These are phyloP conservation scores for Schwanniomyces occidentalis DNA, from an alignment of 805 yeast species.

Conservation along the genomic window DNA sequence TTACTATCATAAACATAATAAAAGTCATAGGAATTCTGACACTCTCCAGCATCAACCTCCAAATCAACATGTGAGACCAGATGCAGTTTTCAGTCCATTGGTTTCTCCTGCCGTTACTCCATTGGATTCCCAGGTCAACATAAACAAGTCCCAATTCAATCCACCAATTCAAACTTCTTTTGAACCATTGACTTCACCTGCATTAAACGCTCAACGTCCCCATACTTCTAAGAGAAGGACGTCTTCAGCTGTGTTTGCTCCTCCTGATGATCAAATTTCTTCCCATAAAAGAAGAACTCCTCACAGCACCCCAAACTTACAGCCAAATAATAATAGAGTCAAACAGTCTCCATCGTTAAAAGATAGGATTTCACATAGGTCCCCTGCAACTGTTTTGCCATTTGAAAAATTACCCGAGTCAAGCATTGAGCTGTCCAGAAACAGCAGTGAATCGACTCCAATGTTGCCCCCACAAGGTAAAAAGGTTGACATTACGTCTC, in stretches of 20 bases:
- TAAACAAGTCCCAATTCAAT: conserved; percentile 14
- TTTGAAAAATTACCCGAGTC: conserved; percentile 35
- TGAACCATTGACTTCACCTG: conserved; percentile 68
- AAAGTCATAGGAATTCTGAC: conserved; percentile 7
- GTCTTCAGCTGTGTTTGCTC: conserved; percentile 32
- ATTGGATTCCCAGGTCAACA: conserved; percentile 37
- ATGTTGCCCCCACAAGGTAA: conserved; percentile 42
- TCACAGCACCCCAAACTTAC: conserved; percentile 43
- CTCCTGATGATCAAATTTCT: conserved; percentile 21
- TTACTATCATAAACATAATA: conserved; percentile 33
- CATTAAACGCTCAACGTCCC: conserved; percentile 47
- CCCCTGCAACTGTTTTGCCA: conserved; percentile 4
- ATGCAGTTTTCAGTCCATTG: conserved; percentile 70
- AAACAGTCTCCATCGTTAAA: conserved; percentile 42
- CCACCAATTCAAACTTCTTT: conserved; percentile 32
- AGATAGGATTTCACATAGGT: conserved; percentile 17
- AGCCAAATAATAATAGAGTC: conserved; percentile 17
- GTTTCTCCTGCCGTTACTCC: conserved; percentile 78
- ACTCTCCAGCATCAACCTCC: conserved; percentile 20
- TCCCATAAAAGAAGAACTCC: conserved; percentile 42
- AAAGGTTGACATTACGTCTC: conserved; percentile 21
- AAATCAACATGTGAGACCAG: conserved; percentile 47
- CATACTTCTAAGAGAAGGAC: conserved; percentile 28
- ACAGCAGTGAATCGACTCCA: conserved; percentile 18
- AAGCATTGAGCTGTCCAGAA: conserved; percentile 11